phyloP scores from a whole-genome alignment of 352 stramenopile species.

The Phytopythium kandeliae region DNA sequence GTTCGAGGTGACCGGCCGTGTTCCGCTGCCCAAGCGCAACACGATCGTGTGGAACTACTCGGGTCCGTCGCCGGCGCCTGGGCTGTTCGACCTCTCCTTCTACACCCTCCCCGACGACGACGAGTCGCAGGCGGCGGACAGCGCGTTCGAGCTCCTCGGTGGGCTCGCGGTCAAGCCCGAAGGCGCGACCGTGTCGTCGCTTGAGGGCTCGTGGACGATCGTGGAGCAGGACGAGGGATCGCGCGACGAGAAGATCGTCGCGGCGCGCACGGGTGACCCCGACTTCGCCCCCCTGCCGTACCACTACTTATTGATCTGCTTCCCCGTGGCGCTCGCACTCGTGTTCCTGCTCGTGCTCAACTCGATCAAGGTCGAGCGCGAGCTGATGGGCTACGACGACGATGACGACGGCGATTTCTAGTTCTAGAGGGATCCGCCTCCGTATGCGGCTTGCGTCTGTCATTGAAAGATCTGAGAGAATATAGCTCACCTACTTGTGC shows the following conservation, averaged over 20 bases:
- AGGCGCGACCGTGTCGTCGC: conserved; percentile 7
- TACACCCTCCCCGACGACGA: conserved; percentile 53
- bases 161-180: conserved; percentile 1
- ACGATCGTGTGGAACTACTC: conserved; percentile 33
- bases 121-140: conserved; percentile 27
- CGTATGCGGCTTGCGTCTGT: no score
- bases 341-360: conserved; percentile 33
- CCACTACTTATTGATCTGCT: conserved; percentile 15
- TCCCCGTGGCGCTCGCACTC: conserved; percentile 29
- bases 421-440: no score
- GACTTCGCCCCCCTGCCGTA: conserved; percentile 4
- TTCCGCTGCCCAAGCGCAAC: conserved; percentile 39
- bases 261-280: conserved; percentile 9
- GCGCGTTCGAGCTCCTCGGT: conserved; percentile 58
- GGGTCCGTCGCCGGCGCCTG: conserved; percentile 1
- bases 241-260: conserved; percentile 11
- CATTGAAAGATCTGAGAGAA: no score
- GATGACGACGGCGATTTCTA: no score
- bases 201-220: conserved; percentile 16
- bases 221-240: conserved; percentile 20
- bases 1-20: conserved; percentile 28
- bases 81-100: conserved; percentile 23
- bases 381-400: background rate
- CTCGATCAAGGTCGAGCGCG: conserved; percentile 7
- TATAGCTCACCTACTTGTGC: no score